Conservation (phyloP, 371 early-diverging fungal species). For the Globomyces sp. region DNA sequence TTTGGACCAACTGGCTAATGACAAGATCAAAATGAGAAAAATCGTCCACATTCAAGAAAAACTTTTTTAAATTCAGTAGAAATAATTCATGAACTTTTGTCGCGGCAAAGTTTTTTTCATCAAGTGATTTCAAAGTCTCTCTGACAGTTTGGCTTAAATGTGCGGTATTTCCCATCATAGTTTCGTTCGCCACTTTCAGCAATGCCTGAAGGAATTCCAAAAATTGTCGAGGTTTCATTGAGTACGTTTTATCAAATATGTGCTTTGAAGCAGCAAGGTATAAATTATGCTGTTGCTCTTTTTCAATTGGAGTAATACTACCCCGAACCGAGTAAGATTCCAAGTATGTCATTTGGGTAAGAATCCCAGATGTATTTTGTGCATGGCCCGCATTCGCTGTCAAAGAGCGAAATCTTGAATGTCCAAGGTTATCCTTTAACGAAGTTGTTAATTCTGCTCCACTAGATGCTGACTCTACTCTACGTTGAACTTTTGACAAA, state of each 20-base stretch:
- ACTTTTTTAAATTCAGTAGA: constrained; percentile 64
- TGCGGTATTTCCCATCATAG: constrained; percentile 20
- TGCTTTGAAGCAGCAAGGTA: constrained; percentile 57
- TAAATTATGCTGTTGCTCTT: not conserved
- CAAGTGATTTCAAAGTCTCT: constrained; percentile 14
- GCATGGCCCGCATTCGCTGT: not conserved
- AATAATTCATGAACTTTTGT: constrained; percentile 76
- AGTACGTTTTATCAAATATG: constrained; percentile 70
- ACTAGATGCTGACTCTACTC: constrained; percentile 2
- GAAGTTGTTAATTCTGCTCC: not conserved
- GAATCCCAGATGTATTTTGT: not conserved
- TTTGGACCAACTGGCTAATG: constrained; percentile 73
- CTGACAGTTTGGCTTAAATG: no score
- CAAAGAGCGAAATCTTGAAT: not conserved
- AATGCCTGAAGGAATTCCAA: constrained; percentile 67
- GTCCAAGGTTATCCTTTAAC: not conserved
- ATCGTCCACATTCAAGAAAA: constrained; percentile 45
- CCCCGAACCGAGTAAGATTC: no score
- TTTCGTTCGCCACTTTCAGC: constrained; percentile 63
- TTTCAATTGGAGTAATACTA: not conserved
- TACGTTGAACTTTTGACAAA: not conserved
- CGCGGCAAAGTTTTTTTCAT: constrained; percentile 81
- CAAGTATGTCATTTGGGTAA: no score
- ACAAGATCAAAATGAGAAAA: constrained; percentile 68
- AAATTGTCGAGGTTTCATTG: constrained; percentile 63